Percentiles rank a stretch among this genome's conserved stretches.
Evolutionary conservation across 2,329 filamentous ascomycete genomes (phyloP).

Genomic region (Incumbomyces delicatus): DNA sequence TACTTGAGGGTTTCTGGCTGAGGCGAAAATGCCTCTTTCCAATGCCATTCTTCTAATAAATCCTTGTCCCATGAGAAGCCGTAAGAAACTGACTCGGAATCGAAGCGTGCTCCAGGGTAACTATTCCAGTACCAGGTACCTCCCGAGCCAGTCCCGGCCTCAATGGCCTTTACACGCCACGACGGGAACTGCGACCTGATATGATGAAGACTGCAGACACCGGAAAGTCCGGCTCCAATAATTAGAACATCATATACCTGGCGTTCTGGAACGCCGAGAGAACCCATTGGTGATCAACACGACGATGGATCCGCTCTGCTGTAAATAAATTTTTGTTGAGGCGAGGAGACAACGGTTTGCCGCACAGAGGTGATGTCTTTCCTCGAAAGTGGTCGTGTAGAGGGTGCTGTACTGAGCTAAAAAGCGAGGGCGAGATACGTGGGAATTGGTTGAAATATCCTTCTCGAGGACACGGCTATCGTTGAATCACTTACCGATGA

Average conservation of each 20-base stretch:
- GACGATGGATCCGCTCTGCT: too few species aligned
- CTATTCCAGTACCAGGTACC: slow-evolving; percentile 45
- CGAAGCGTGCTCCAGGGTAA: slow-evolving; percentile 47
- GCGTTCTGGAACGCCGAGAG: too few species aligned
- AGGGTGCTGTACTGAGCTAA: too few species aligned
- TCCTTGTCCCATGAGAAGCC: slow-evolving; percentile 41
- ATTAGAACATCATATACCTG: slow-evolving; percentile 13
- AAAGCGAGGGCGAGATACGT: too few species aligned
- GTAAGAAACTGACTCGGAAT: slow-evolving; percentile 45
- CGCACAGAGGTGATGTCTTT: too few species aligned
- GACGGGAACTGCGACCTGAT: slow-evolving; percentile 21
- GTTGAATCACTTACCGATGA: too few species aligned
- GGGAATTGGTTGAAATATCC: too few species aligned
- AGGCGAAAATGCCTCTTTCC: slow-evolving; percentile 32
- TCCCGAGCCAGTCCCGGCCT: slow-evolving; percentile 26
- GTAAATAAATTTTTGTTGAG: too few species aligned
- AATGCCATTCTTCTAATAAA: slow-evolving; percentile 32
- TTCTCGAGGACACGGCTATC: too few species aligned
- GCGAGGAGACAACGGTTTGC: too few species aligned
- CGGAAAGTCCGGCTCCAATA: slow-evolving; percentile 15
- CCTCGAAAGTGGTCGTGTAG: too few species aligned
- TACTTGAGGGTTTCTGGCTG: slow-evolving; percentile 31
- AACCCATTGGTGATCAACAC: too few species aligned
- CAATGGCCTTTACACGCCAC: slow-evolving; percentile 26
- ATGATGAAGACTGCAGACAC: slow-evolving; percentile 21